Base-by-base conservation (phyloP, 306 rosid genomes). In the Urtica urens region DNA sequence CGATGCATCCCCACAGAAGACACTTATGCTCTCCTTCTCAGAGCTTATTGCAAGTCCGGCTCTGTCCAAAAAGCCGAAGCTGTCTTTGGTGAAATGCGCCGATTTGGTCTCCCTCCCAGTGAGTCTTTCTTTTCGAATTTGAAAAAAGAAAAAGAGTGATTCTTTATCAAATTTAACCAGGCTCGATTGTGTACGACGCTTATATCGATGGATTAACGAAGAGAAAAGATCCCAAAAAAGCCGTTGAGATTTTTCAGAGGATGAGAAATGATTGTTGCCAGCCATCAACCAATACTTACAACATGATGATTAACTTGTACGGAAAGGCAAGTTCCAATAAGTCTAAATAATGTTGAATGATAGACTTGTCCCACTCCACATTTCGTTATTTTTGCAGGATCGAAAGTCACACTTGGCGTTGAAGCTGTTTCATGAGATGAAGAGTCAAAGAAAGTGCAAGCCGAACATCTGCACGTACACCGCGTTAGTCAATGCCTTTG, bases 401-500 rank as follows among this genome's bases (percentile, higher is more conserved):
- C 65, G 87, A 18, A 90, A 75, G 67, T 85, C 99, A 16, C 71
- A 51, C 23, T 57, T 79, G 94, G 77, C 99, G 53, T 49, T 81
- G 35, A 79, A 77, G 58, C 6, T 73, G 68, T 90, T 85, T 47
- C 58, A 65, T 38, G 99, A 85, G 69, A 90, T 90, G 94, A 58
- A 19, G 51, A 71, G 64, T 60, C 71, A 64, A 10, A n/a, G n/a
- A n/a, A 85, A 72, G 57, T 75, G 81, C 58, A 79, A 58, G 57
- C 99, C 87, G 16, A 90, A 85, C 59, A 90, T 90, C 59, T 90
- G 99, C 78, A 75, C 87, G 28, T 90, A 79, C 47, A 85, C 95
- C 13, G 95, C 99, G 26, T 33, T 90, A 70, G 74, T 90, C 60
- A 90, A 90, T 57, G 95, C 99, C 71, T 79, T 85, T 82, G 87